Evolutionary conservation across 495 filamentous ascomycete genomes (phyloP), one percentile per base, ranked within the genome.

Genomic region (Aspergillus conjunctus): DNA sequence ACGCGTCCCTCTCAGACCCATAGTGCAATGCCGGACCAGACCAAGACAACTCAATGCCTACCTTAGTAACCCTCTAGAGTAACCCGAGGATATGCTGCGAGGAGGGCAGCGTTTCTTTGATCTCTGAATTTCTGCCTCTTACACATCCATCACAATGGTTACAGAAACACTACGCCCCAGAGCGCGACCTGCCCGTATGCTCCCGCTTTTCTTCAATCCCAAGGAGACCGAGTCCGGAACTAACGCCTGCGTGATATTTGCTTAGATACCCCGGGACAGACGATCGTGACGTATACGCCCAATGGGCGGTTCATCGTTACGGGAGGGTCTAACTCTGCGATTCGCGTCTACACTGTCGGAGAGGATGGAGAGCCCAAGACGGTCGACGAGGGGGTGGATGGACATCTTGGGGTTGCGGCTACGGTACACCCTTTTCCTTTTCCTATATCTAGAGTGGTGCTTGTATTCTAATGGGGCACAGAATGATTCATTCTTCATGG

Each of bases 291-390:
- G 54, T 90, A 91, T 69, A 89, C 88, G 7, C 87, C 88, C 2
- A 79, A 91, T 63, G 88, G 88, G 17, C 82, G 78, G 68, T 81
- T 83, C 53, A 74, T 91, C 12, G 81, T 98, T 60, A 98, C 94
- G 12, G 91, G 88, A 54, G 94, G 94, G 37, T 88, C 89, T 34
- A 96, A 98, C 74, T 91, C 93, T 66, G 88, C 88, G 17, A 90
- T 96, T 66, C 89, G 94, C 31, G 85, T 97, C 51, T 98, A 93
- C 79, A 89, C 87, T 51, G 92, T 91, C 15, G 92, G 90, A 43
- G 91, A 87, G 18, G 91, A 95, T 77, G 93, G 91, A 51, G 94
- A 97, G 67, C 94, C 94, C 12, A 84, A 82, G 55, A 96, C 90
- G 34, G 87, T 98, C 32, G 94, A 98, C 67, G 90, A 94, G 58